A percentile compares a stretch with the other conserved stretches of the same genome.
Evolutionary conservation across 768 basidiomycete species (phyloP).

Genomic region (Russula virescens): DNA sequence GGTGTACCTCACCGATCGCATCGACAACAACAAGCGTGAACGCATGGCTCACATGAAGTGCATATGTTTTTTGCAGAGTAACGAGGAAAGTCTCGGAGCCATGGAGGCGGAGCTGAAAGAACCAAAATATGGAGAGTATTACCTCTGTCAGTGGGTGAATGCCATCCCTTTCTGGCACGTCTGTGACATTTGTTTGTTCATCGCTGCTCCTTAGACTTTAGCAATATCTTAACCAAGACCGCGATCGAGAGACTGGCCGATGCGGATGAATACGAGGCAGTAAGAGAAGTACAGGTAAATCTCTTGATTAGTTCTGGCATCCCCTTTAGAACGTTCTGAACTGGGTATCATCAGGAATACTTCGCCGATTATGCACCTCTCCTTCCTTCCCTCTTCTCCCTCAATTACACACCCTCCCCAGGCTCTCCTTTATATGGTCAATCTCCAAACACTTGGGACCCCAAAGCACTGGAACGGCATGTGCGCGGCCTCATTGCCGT

Average conservation of each 20-base stretch:
- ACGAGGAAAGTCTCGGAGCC: constrained; percentile 74
- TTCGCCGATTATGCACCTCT: constrained; percentile 95
- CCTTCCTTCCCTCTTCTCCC: constrained; percentile 78
- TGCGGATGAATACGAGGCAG: constrained; percentile 94
- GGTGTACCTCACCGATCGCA: constrained; percentile 95
- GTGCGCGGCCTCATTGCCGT: constrained; percentile 80
- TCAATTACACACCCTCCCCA: constrained; percentile 66
- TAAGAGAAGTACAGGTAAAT: constrained; percentile 92
- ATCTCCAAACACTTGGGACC: constrained; percentile 68
- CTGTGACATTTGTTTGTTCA: constrained; percentile 7
- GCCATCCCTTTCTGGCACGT: constrained; percentile 25
- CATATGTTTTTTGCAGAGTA: constrained; percentile 85
- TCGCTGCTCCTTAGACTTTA: constrained; percentile 64
- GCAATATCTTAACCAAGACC: constrained; percentile 84
- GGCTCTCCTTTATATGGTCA: constrained; percentile 66
- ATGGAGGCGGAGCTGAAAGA: constrained; percentile 79
- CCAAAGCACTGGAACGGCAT: constrained; percentile 65
- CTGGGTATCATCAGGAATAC: constrained; percentile 63
- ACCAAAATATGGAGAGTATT: constrained; percentile 97
- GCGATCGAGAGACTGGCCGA: constrained; percentile 90
- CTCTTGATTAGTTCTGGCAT: constrained; percentile 1
- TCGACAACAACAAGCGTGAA: constrained; percentile 90
- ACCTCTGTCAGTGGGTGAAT: constrained; percentile 94
- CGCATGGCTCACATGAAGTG: constrained; percentile 97
- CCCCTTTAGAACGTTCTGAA: constrained; percentile 18